Base-by-base conservation (phyloP, 2,329 filamentous ascomycete species). In the Chaetomiaceae sp. region DNA sequence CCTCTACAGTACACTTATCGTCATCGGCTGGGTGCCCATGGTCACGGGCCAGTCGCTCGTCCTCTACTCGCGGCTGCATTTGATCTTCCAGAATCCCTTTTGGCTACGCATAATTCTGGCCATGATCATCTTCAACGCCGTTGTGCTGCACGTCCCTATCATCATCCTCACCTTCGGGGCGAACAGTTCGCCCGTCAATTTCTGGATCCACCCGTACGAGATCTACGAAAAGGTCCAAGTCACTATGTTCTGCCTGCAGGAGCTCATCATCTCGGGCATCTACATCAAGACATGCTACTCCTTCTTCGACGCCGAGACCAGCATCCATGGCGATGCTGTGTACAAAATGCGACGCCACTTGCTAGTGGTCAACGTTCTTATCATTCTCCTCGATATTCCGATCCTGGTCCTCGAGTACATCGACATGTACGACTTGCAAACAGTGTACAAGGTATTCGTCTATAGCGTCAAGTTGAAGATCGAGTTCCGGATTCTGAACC, bases 31-130 rank as follows among this genome's bases (percentile, higher is more conserved):
- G 77, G 74, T 70, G 58, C 62, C 66, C 2, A 82, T 84, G 78
- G 75, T 85, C 0, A 81, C 79, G 1, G 82, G 81, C 0, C 79
- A 83, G 61, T 75, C 76, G 0, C 58, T 83, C 12, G 81, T 85
- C 1, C 68, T 85, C 1, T 85, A 80, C 68, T 84, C 80, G 0
- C 73, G 82, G 6, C 70, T 85, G 0, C 79, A 84, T 60, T 69
- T 85, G 1, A 71, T 85, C 10, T 66, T 81, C 3, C 73, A 73
- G 14, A 76, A 79, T 68, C 46, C 71, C 6, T 63, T 64, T 2
- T 63, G 75, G 3, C 67, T 84, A 0, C 71, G 70, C 4, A 67
- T 70, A 10, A 73, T 81, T 0, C 67, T 82, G 0, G 70, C 62
- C 47, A 81, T 85, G 74, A 84, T 86, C 51, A 70, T 82, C 34